Evolutionary conservation across 2,329 filamentous ascomycete species (phyloP), one percentile per base, ranked within the genome.

Genomic region (Hymenoscyphus occultus): DNA sequence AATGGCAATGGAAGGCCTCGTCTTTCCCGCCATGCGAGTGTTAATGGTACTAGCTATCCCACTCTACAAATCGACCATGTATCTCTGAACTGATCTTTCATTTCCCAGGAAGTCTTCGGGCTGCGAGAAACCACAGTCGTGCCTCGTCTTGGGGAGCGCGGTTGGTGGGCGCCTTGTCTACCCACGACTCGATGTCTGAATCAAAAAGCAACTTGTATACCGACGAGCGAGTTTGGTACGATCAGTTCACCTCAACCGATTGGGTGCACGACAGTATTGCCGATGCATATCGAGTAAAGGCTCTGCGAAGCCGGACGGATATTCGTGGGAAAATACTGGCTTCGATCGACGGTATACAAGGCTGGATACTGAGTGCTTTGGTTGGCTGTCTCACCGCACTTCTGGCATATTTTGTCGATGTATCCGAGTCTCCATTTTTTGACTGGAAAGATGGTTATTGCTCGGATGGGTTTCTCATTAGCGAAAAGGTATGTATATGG

Each of bases 261-360:
- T 99, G 95, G 95, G 93, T 99, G 0, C 94, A 97, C 76, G 95
- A 99, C 77, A 93, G 90, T 76, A 97, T 99, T 71, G 92, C 93
- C 73, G 95, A 98, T 78, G 92, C 93, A 10, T 92, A 93, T 72
- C 90, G 95, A 32, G 87, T 96, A 60, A 95, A 96, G 76, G 88
- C 88, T 62, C 83, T 99, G 48, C 87, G 92, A 60, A 88, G 85
- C 72, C 84, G 93, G 59, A 96, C 90, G 76, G 95, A 94, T 78
- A 84, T 97, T 67, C 88, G 89, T 75, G 94, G 94, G n/a, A 88
- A 90, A 59, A 71, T 96, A 14, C 80, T 86, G 57, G 85, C 91
- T 1, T 84, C 90, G 73, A 91, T 95, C 66, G 95, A 99, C 74
- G 90, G 91, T 60, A 88, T 90, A 3, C 93, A 98, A 78, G 95